Percentiles rank a stretch among this genome's conserved stretches.
Evolutionary conservation across 306 rosid genomes (phyloP).

Genomic region (Acacia confusa): DNA sequence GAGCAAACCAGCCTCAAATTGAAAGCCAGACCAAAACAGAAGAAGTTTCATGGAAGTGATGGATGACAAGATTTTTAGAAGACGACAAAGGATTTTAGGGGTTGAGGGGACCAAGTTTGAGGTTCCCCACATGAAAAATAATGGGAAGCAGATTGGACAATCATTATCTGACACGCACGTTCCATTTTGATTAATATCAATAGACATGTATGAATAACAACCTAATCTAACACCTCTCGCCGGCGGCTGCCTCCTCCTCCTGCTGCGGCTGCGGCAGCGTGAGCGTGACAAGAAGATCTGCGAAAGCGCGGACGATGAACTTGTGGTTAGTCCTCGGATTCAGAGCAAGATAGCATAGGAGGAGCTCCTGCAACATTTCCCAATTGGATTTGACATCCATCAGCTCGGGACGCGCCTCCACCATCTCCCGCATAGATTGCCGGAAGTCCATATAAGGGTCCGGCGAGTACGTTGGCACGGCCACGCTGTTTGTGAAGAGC

Average conservation of each 20-base stretch:
- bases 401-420: conserved; percentile 72
- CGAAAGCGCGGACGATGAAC: conserved; percentile 75
- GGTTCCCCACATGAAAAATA: conserved; percentile 29
- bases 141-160: conserved; percentile 25
- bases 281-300: conserved; percentile 69
- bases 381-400: conserved; percentile 61
- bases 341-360: conserved; percentile 77
- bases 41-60: background rate
- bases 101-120: conserved; percentile 40
- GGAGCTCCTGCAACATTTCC: conserved; percentile 81
- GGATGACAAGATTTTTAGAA: background rate
- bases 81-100: conserved; percentile 10
- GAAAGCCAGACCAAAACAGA: background rate
- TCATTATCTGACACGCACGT: conserved; percentile 30
- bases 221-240: conserved; percentile 24
- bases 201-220: conserved; percentile 14
- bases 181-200: conserved; percentile 23
- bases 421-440: conserved; percentile 92
- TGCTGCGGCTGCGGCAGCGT: conserved; percentile 21
- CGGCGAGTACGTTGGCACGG: conserved; percentile 73
- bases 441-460: conserved; percentile 88
- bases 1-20: background rate
- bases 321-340: conserved; percentile 80
- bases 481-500: conserved; percentile 60
- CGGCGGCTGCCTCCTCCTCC: background rate